Evolutionary conservation across 2,329 filamentous ascomycete species (phyloP).

Genomic region (Aspergillus spinulosporus): DNA sequence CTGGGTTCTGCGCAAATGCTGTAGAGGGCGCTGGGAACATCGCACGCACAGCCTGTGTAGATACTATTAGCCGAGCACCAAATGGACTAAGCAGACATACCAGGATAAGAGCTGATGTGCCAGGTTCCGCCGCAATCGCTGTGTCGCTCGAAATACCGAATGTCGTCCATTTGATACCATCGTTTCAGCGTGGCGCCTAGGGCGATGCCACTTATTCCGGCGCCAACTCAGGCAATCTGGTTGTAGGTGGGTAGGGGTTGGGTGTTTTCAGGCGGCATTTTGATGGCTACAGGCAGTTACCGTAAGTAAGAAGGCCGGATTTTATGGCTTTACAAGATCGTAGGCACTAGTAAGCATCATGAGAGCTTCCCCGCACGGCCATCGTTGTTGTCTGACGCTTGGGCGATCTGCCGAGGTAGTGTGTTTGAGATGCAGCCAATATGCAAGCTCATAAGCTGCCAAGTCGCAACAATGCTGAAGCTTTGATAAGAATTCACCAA

Average conservation of each 20-base stretch:
- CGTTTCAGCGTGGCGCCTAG: slow-evolving; percentile 59
- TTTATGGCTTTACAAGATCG: too few species aligned
- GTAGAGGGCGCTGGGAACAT: slow-evolving; percentile 56
- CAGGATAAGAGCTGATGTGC: slow-evolving; percentile 62
- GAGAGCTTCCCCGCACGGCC: neutral
- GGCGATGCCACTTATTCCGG: slow-evolving; percentile 61
- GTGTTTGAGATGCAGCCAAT: neutral
- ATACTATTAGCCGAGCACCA: slow-evolving; percentile 12
- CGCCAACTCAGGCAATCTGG: slow-evolving; percentile 50
- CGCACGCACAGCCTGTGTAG: slow-evolving; percentile 49
- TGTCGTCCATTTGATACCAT: slow-evolving; percentile 58
- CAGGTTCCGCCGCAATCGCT: slow-evolving; percentile 61
- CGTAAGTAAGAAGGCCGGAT: neutral
- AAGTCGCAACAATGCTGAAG: neutral
- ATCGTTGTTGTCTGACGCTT: neutral
- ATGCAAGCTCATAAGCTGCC: neutral
- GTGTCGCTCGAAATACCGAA: slow-evolving; percentile 61
- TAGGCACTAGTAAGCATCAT: neutral
- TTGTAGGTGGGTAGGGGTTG: slow-evolving; percentile 23
- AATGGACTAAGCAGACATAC: slow-evolving; percentile 8
- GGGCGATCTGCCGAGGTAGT: neutral
- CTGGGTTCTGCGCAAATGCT: slow-evolving; percentile 53
- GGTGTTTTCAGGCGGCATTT: neutral
- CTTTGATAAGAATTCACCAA: too few species aligned
- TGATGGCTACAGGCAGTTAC: too few species aligned